phyloP scores from a whole-genome alignment of 495 filamentous ascomycete species.

The Podospora anserina region DNA sequence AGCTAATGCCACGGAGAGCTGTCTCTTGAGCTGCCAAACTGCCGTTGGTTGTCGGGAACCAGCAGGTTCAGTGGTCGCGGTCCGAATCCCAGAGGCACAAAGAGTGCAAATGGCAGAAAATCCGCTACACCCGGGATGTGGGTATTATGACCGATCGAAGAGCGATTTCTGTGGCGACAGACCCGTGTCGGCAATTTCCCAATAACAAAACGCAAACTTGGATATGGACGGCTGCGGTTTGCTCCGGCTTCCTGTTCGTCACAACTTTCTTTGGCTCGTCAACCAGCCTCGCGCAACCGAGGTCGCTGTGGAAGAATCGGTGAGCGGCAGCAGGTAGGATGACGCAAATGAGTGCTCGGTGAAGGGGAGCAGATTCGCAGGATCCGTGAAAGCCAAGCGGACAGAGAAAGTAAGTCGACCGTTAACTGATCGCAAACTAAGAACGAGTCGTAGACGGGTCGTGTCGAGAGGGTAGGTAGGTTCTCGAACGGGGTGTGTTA shows the following conservation, averaged over 20 bases:
- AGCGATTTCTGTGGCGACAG: conserved; percentile 13
- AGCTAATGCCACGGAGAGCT: not conserved
- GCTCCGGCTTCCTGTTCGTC: not conserved
- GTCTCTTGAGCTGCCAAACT: not conserved
- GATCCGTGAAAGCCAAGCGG: not conserved
- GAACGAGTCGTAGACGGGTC: not conserved
- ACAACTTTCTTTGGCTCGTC: not conserved
- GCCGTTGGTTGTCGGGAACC: not conserved
- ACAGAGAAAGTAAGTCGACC: not conserved
- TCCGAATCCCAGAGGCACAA: conserved; percentile 2
- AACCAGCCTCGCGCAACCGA: not conserved
- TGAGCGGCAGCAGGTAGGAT: conserved; percentile 1
- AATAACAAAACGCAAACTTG: conserved; percentile 5
- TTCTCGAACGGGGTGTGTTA: conserved; percentile 11
- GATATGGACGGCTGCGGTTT: not conserved
- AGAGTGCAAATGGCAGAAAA: not conserved
- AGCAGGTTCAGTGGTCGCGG: not conserved
- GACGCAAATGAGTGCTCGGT: conserved; percentile 1
- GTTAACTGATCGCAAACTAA: conserved; percentile 3
- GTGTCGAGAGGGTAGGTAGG: conserved; percentile 1
- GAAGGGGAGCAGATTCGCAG: not conserved
- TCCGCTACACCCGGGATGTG: conserved; percentile 12
- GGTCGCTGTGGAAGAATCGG: conserved; percentile 6
- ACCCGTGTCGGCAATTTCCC: not conserved
- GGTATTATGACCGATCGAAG: conserved; percentile 6